Evolutionary conservation across 208 protist genomes (phyloP), one percentile per base, ranked within the genome.

Genomic region (Leishmania amazonensis): DNA sequence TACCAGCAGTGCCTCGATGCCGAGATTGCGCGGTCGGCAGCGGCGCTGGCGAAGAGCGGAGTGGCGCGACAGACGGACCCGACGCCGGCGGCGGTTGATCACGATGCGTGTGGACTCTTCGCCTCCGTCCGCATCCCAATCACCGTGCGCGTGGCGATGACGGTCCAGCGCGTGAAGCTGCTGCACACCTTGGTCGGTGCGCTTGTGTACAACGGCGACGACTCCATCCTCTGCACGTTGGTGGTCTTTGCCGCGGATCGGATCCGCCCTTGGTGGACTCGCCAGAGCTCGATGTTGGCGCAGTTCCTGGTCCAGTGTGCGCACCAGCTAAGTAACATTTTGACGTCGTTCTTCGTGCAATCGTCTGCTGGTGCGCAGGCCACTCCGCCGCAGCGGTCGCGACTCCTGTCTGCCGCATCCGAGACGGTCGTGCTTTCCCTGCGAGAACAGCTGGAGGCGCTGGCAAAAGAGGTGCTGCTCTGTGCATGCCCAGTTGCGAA

Each of bases 121-220:
- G 31, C 78, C 31, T 35, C 53, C 28, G 78, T 76, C 3, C 62
- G 62, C 40, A 42, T 81, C 1, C 83, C 83, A n/a, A 40, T 24
- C 42, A 74, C 78, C 2, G 78, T 86, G n/a, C 78, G 78, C 7
- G 40, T 86, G 11, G 83, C 80, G 38, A 87, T 84, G 83, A 65
- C 65, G 28, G 76, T 83, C n/a, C 84, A 84, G 71, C 84, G 79
- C 13, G 58, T 80, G n/a, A 86, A 86, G 49, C 83, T 86, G 7
- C 21, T 86, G 21, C 83, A 76, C 42, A 49, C 78, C n/a, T 38
- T 86, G 28, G n/a, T 78, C 17, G 21, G n/a, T 6, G 73, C 54
- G 13, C 51, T 80, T 19, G 38, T 77, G 5, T 77, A 54, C 74
- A 83, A 83, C 75, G 78, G 83, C 64, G 58, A 60, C 1, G 62